A percentile compares a stretch with the other conserved stretches of the same genome.
Conservation (phyloP, 2,329 filamentous ascomycete species). For the Chaetomium olivaceum region DNA sequence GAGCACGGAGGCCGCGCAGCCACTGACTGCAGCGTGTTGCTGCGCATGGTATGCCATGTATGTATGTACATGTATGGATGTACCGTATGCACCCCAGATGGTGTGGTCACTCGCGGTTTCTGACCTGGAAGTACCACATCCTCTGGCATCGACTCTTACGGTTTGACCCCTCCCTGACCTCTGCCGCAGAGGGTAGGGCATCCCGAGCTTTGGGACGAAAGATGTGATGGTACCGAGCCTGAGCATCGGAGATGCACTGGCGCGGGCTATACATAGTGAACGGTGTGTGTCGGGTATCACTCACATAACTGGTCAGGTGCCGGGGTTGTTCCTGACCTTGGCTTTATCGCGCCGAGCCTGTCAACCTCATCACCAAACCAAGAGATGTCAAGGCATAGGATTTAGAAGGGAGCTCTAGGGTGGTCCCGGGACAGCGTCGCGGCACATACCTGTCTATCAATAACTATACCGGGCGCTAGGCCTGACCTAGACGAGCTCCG, state of each 20-base stretch:
- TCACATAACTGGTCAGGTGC: constrained; percentile 20
- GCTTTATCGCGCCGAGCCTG: not conserved
- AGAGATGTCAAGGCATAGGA: not conserved
- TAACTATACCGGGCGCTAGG: constrained; percentile 5
- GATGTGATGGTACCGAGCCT: not conserved
- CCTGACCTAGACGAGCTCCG: constrained; percentile 10
- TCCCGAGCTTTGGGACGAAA: not conserved
- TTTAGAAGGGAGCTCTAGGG: not conserved
- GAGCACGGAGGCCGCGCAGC: not conserved
- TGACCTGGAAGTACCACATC: not conserved
- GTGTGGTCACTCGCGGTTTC: not conserved
- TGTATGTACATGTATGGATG: too few species aligned
- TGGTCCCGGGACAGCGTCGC: not conserved
- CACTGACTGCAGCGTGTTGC: not conserved
- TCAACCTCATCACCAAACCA: constrained; percentile 8
- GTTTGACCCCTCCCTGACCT: not conserved
- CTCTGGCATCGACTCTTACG: not conserved
- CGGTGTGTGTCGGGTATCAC: constrained; percentile 17
- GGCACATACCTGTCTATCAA: constrained; percentile 9
- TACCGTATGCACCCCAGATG: not conserved
- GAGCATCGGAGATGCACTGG: not conserved
- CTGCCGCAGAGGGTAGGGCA: not conserved
- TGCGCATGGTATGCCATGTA: not conserved
- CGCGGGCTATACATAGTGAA: constrained; percentile 9
- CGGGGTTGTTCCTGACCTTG: constrained; percentile 12